Percentiles rank a stretch among this genome's conserved stretches.
Evolutionary conservation across 2,329 filamentous ascomycete species (phyloP).

Genomic region (Paraconiothyrium sp.): DNA sequence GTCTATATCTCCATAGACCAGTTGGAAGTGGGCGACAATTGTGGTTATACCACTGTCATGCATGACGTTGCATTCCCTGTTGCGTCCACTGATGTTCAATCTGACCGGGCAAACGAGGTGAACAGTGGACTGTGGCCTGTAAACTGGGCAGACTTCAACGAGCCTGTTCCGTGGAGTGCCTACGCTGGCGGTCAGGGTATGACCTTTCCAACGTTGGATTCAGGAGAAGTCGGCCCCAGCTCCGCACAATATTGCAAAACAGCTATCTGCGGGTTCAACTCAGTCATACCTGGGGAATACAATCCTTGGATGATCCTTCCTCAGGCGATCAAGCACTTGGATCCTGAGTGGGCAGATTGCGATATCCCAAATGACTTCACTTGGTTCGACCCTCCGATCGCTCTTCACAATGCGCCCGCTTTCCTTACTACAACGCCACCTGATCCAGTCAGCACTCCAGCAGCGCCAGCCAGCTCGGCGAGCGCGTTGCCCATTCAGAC

Average conservation of each 20-base stretch:
- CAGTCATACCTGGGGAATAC: neutral
- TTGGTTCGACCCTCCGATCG: constrained; percentile 13
- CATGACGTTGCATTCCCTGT: constrained; percentile 10
- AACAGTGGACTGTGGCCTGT: neutral
- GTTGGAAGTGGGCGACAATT: constrained; percentile 11
- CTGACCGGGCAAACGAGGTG: neutral
- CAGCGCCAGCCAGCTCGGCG: constrained; percentile 8
- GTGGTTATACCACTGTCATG: constrained; percentile 2
- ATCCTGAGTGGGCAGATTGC: constrained; percentile 7
- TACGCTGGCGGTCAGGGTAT: neutral
- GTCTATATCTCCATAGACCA: constrained; percentile 10
- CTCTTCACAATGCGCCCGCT: constrained; percentile 5
- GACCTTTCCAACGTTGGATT: neutral
- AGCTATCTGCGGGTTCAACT: constrained; percentile 1
- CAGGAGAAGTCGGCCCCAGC: neutral
- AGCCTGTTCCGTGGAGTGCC: constrained; percentile 11
- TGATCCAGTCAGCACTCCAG: constrained; percentile 3
- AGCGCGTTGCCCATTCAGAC: constrained; percentile 6
- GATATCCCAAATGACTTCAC: neutral
- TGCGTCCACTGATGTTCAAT: constrained; percentile 3
- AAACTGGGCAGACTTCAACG: constrained; percentile 13
- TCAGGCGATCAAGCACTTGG: constrained; percentile 3
- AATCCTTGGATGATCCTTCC: constrained; percentile 11
- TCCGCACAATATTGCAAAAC: constrained; percentile 8
- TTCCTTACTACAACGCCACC: constrained; percentile 3